Conservation (phyloP, 257 asterid species). For the Penstemon davidsonii region DNA sequence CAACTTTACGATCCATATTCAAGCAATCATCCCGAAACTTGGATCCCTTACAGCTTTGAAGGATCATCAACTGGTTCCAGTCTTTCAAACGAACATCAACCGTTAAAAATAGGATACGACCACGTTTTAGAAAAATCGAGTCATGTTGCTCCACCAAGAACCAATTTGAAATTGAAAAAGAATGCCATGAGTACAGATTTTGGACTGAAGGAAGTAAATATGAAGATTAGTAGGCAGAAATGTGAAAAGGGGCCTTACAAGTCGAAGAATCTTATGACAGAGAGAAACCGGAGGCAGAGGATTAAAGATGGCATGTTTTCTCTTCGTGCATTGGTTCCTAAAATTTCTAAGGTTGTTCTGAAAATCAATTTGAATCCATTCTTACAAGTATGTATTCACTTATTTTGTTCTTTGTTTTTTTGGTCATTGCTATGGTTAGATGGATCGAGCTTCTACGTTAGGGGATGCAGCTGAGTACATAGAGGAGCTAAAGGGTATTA, state of each 20-base stretch:
- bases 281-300: constrained; percentile 80
- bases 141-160: constrained; percentile 30
- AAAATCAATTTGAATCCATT: constrained; percentile 2
- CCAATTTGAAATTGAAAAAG: constrained; percentile 28
- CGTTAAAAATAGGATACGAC: constrained; percentile 21
- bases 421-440: constrained; percentile 36
- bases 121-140: constrained; percentile 34
- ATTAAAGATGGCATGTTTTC: constrained; percentile 62
- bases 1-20: constrained; percentile 23
- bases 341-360: constrained; percentile 66
- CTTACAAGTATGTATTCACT: neutral
- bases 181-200: constrained; percentile 22
- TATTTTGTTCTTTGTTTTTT: neutral
- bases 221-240: constrained; percentile 30
- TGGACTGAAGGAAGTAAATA: constrained; percentile 21
- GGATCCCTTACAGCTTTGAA: constrained; percentile 50
- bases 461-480: constrained; percentile 75
- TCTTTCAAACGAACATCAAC: constrained; percentile 43
- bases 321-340: constrained; percentile 83
- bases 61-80: constrained; percentile 63
- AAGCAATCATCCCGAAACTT: constrained; percentile 24
- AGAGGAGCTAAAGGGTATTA: constrained; percentile 45
- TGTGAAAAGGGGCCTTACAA: constrained; percentile 45
- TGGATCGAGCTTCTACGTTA: constrained; percentile 64
- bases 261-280: constrained; percentile 81